These are phyloP conservation scores for Mayamaea pseudoterrestris DNA, from an alignment of 108 stramenopile genomes.

Conservation along the genomic window DNA sequence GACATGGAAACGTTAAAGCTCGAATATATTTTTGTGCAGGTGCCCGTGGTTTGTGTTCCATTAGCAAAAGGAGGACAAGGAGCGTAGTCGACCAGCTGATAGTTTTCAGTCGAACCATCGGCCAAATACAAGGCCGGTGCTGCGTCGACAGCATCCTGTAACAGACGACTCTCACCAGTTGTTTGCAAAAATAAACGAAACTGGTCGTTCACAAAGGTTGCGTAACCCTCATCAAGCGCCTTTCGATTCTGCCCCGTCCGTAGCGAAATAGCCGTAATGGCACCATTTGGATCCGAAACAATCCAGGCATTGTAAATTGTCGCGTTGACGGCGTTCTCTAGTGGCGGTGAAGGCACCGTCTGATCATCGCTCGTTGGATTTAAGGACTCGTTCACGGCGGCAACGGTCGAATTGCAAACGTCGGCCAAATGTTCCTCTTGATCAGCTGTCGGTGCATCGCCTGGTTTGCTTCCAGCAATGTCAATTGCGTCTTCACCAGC, in stretches of 20 bases:
- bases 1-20: too few relatives aligned
- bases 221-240: slow-evolving; percentile 21
- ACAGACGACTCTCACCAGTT: neutral
- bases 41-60: neutral
- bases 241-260: slow-evolving; percentile 12
- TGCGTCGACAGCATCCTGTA: slow-evolving; percentile 1
- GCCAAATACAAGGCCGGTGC: slow-evolving; percentile 1
- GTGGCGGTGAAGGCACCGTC: neutral
- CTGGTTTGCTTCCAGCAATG: slow-evolving; percentile 18
- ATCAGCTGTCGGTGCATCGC: slow-evolving; percentile 9
- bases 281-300: slow-evolving; percentile 10
- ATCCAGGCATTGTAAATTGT: slow-evolving; percentile 27
- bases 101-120: neutral
- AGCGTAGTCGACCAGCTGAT: slow-evolving; percentile 11
- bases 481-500: slow-evolving; percentile 10
- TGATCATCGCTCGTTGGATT: neutral
- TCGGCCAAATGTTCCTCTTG: slow-evolving; percentile 9
- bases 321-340: slow-evolving; percentile 8
- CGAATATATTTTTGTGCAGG: too few relatives aligned
- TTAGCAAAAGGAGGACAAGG: slow-evolving; percentile 13
- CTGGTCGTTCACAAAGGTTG: slow-evolving; percentile 6
- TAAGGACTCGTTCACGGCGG: neutral
- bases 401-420: slow-evolving; percentile 13
- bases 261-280: slow-evolving; percentile 7
- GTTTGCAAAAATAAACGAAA: neutral